These are phyloP conservation scores for Clavispora fructus DNA, from an alignment of 805 yeast species.

Conservation along the genomic window DNA sequence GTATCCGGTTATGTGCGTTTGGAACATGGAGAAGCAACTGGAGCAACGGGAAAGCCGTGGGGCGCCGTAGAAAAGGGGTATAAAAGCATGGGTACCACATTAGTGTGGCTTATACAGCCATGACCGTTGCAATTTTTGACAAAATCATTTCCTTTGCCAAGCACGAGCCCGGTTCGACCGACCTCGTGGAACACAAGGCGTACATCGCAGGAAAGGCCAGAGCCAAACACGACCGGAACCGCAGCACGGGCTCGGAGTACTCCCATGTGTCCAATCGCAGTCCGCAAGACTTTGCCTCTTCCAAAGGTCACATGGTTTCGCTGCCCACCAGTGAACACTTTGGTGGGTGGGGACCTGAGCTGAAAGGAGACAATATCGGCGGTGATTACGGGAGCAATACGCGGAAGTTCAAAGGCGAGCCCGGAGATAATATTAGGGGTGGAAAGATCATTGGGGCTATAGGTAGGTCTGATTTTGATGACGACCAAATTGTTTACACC, in stretches of 20 bases:
- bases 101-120: background rate
- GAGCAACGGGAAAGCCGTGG: background rate
- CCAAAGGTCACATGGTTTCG: background rate
- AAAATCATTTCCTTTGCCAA: background rate
- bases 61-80: no score
- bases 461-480: background rate
- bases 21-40: background rate
- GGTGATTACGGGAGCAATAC: no score
- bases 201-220: conserved; percentile 9
- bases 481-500: no score
- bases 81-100: background rate
- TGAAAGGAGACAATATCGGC: no score
- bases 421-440: background rate
- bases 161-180: background rate
- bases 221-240: background rate
- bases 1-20: no score
- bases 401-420: background rate
- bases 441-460: background rate
- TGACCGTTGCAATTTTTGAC: background rate
- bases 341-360: background rate
- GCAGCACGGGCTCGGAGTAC: background rate
- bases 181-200: conserved; percentile 1
- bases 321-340: background rate
- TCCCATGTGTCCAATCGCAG: background rate
- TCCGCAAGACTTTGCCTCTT: background rate